Evolutionary conservation across 768 basidiomycete species (phyloP), one percentile per base, ranked within the genome.

Genomic region (Porpolomopsis calyptriformis): DNA sequence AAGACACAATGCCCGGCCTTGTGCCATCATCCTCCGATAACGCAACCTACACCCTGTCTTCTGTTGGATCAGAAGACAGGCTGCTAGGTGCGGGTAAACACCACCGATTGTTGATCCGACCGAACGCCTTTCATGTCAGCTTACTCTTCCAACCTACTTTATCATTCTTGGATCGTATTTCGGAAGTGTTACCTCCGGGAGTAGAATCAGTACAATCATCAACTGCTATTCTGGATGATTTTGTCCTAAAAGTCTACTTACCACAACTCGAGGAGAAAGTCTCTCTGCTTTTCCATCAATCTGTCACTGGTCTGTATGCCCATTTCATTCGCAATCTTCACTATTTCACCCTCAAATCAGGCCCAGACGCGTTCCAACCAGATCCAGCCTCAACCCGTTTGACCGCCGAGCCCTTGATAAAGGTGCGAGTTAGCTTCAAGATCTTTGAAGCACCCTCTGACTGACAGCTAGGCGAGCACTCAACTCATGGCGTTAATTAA

Each of bases 261-360:
- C 94, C 94, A 0, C 93, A 96, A 60, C 63, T 99, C 48, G 93
- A 97, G 60, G 93, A 97, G 59, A 92, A 90, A 60, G 89, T 94
- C 40, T 82, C 85, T 1, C 70, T 76, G 42, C 65, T 96, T 16
- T 93, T 96, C 64, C 90, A 90, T 58, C 76, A 85, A 46, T 82
- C 89, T 4, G 80, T 93, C 20, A 78, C 80, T 18, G 80, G 85
- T 86, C 64, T 35, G 68, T 42, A 47, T 47, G 29, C 9, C 12
- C 52, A 27, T 37, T 38, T 45, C 43, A 42, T 36, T 39, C 44
- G 29, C 12, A 3, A 22, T 31, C 33, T 36, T 47, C 37, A 20
- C 27, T 12, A 22, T 24, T 26, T 29, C 45, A n/a, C 44, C 19
- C 24, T 39, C 10, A 31, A 40, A 7, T 8, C 52, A 85, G 89